Evolutionary conservation across 768 basidiomycete genomes (phyloP).

Genomic region (Paxillus ammoniavirescens): DNA sequence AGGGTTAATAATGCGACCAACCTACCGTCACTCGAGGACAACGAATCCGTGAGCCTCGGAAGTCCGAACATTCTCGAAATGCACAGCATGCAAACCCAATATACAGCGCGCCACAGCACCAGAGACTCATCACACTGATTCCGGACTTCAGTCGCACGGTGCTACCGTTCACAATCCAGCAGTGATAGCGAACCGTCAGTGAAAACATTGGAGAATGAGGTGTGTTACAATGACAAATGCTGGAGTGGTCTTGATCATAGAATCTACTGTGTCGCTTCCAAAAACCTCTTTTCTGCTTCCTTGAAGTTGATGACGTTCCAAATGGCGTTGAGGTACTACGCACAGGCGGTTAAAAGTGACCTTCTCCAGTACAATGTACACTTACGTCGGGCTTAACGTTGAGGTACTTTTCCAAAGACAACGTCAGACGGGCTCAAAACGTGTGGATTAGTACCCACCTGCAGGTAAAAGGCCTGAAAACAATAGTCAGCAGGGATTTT

Average conservation of each 20-base stretch:
- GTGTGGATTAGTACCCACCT: conserved; percentile 9
- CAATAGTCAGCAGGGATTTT: conserved; percentile 2
- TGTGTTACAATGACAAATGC: conserved; percentile 8
- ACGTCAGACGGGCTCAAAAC: conserved; percentile 1
- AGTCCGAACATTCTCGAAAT: neutral
- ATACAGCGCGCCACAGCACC: no score
- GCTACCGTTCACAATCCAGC: neutral
- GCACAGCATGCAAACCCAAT: neutral
- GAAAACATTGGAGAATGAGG: neutral
- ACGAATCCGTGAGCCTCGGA: neutral
- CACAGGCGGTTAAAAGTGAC: conserved; percentile 2
- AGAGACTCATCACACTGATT: no score
- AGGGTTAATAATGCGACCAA: no score
- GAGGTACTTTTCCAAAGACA: conserved; percentile 58
- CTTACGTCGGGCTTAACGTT: conserved; percentile 93
- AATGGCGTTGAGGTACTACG: conserved; percentile 88
- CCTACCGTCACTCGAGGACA: no score
- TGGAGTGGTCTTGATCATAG: neutral
- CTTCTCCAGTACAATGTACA: conserved; percentile 10
- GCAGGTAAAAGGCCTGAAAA: conserved; percentile 64
- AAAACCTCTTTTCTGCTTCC: conserved; percentile 70
- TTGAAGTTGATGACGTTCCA: conserved; percentile 97
- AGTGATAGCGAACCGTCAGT: neutral
- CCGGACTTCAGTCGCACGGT: neutral
- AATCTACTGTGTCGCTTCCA: conserved; percentile 36